phyloP scores from a whole-genome alignment of 805 yeast genomes.

The Wickerhamiella domercqiae region DNA sequence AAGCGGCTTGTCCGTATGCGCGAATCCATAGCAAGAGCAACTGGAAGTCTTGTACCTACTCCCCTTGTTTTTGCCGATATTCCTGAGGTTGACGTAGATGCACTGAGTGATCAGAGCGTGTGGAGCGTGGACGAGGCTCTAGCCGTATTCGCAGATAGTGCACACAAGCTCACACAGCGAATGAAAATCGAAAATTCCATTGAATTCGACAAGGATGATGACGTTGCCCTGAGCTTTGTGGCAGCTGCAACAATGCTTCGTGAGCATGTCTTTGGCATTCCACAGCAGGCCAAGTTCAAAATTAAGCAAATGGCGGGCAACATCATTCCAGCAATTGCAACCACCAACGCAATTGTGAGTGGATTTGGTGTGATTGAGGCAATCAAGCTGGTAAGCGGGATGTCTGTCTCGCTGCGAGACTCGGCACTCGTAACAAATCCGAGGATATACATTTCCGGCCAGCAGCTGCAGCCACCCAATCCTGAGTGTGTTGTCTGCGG shows the following conservation, averaged over 20 bases:
- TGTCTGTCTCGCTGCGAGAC: conserved; percentile 20
- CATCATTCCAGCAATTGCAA: conserved; percentile 96
- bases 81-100: conserved; percentile 17
- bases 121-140: conserved; percentile 57
- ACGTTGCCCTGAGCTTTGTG: conserved; percentile 78
- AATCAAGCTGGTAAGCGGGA: conserved; percentile 32
- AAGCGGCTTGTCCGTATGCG: conserved; percentile 55
- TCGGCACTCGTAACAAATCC: conserved; percentile 42
- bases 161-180: conserved; percentile 37
- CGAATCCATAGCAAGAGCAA: conserved; percentile 54
- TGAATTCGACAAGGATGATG: conserved; percentile 84
- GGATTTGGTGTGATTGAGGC: conserved; percentile 74
- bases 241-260: conserved; percentile 81
- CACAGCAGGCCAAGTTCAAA: conserved; percentile 64
- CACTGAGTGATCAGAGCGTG: conserved; percentile 28
- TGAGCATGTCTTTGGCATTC: conserved; percentile 76
- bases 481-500: conserved; percentile 46
- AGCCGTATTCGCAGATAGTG: conserved; percentile 37
- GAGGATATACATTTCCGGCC: conserved; percentile 33
- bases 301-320: conserved; percentile 91
- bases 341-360: conserved; percentile 89
- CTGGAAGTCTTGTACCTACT: conserved; percentile 51
- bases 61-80: conserved; percentile 33
- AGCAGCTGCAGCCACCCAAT: conserved; percentile 39
- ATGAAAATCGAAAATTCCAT: conserved; percentile 23